Evolutionary conservation across 306 rosid species (phyloP).

Genomic region (Rosa rugosa): DNA sequence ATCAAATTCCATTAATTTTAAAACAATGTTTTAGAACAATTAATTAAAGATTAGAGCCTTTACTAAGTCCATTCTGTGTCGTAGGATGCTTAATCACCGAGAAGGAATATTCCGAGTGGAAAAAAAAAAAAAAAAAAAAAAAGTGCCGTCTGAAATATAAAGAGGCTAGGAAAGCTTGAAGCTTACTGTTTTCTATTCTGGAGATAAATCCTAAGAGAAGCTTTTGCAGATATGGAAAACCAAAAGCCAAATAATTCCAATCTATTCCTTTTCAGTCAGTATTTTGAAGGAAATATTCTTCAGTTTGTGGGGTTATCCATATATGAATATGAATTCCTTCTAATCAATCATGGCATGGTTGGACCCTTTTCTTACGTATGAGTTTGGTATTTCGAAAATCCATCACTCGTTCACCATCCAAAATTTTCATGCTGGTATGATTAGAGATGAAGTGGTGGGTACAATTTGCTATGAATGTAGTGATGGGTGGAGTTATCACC

Average conservation of each 20-base stretch:
- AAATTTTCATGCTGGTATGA: conserved; percentile 37
- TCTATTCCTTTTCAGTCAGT: conserved; percentile 45
- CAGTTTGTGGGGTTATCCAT: conserved; percentile 31
- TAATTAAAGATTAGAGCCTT: neutral
- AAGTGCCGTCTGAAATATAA: conserved; percentile 21
- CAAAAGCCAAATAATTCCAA: conserved; percentile 47
- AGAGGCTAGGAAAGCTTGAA: conserved; percentile 28
- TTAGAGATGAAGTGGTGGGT: conserved; percentile 35
- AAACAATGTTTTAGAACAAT: conserved; percentile 4
- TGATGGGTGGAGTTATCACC: neutral
- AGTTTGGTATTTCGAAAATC: conserved; percentile 18
- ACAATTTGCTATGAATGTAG: conserved; percentile 22
- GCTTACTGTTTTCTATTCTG: conserved; percentile 22
- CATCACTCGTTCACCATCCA: conserved; percentile 23
- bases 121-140: conserved; percentile 14
- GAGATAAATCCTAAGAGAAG: conserved; percentile 27
- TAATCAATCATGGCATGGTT: conserved; percentile 46
- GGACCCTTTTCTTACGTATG: conserved; percentile 40
- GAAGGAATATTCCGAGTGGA: conserved; percentile 37
- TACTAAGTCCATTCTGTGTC: conserved; percentile 26
- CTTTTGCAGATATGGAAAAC: conserved; percentile 42
- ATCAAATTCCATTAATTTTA: neutral
- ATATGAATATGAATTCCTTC: conserved; percentile 33
- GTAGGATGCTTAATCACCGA: conserved; percentile 55
- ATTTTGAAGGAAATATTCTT: conserved; percentile 33